Conservation (phyloP, 2,329 filamentous ascomycete genomes). For the Paracoccidioides lutzii region DNA sequence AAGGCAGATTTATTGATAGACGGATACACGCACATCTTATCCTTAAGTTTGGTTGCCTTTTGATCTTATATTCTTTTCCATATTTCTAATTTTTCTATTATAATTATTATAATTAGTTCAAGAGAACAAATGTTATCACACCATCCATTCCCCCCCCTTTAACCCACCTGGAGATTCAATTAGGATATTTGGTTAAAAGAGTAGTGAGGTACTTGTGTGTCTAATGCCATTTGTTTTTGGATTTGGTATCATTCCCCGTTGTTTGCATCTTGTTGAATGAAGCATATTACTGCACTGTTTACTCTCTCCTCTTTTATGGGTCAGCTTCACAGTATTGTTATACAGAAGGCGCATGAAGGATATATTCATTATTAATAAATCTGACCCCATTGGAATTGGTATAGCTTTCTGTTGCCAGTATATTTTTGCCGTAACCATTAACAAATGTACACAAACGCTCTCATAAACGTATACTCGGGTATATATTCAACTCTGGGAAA, state of each 20-base stretch:
- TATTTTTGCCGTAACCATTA: neutral
- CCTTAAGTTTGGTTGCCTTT: too few species aligned
- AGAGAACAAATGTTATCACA: too few species aligned
- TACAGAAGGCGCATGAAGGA: neutral
- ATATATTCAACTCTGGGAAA: neutral
- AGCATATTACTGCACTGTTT: too few species aligned
- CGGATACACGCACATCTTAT: too few species aligned
- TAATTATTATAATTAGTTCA: too few species aligned
- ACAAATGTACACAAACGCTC: neutral
- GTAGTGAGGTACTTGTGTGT: neutral
- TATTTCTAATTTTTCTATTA: too few species aligned
- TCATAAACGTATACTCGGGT: neutral
- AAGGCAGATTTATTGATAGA: too few species aligned
- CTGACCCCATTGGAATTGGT: neutral
- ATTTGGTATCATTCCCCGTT: neutral
- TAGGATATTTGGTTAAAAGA: too few species aligned
- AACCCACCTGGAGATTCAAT: too few species aligned
- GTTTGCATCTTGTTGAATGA: neutral
- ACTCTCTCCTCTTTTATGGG: neutral
- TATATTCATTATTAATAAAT: too few species aligned
- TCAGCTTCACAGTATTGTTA: neutral
- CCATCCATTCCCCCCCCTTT: too few species aligned
- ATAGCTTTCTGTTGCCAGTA: neutral
- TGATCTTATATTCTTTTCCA: too few species aligned
- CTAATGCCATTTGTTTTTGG: neutral